Evolutionary conservation across 495 filamentous ascomycete genomes (phyloP).

Genomic region (Amphirosellinia nigrospora): DNA sequence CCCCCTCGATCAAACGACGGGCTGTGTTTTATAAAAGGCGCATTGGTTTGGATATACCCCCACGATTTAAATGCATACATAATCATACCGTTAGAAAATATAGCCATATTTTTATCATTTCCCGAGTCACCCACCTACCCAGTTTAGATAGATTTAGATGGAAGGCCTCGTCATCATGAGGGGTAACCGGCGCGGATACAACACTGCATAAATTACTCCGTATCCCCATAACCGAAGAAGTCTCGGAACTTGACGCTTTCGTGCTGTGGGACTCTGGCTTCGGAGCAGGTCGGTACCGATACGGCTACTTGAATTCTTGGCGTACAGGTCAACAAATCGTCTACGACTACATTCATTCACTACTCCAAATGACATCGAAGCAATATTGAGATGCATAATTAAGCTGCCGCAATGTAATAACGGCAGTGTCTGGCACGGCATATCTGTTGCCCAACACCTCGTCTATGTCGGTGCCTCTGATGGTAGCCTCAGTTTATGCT

Average conservation of each 20-base stretch:
- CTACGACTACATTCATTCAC: too few species aligned
- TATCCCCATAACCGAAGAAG: neutral
- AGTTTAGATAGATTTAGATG: neutral
- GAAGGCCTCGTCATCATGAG: slow-evolving; percentile 9
- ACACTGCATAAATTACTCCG: neutral
- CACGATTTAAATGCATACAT: slow-evolving; percentile 9
- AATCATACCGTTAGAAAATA: neutral
- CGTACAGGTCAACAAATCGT: neutral
- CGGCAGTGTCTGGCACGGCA: neutral
- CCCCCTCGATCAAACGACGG: neutral
- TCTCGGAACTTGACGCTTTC: neutral
- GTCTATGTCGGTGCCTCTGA: neutral
- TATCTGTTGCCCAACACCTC: neutral
- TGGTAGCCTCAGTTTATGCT: neutral
- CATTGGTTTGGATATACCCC: slow-evolving; percentile 26
- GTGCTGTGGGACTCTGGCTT: neutral
- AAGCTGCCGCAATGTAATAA: neutral
- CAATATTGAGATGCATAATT: neutral
- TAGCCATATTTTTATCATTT: slow-evolving; percentile 8
- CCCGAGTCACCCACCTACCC: neutral
- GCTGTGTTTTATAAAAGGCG: slow-evolving; percentile 18
- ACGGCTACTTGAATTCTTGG: neutral
- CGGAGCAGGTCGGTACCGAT: neutral
- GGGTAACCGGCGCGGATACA: slow-evolving; percentile 1
- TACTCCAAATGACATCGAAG: neutral